A percentile compares a stretch with the other conserved stretches of the same genome.
Evolutionary conservation across 2,329 filamentous ascomycete genomes (phyloP).

Genomic region (Graphilbum sp.): DNA sequence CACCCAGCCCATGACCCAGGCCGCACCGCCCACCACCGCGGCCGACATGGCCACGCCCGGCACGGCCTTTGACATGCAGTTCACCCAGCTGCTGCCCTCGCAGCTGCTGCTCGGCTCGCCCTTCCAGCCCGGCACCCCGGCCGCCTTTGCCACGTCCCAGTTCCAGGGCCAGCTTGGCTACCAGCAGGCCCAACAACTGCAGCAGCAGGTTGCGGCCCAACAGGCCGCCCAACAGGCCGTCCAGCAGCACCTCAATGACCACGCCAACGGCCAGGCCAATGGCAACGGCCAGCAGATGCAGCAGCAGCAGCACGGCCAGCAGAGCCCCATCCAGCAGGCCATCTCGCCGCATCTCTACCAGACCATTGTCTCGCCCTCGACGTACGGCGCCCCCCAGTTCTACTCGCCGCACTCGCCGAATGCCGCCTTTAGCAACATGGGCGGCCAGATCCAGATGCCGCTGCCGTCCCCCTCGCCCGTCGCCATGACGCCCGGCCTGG

Average conservation of each 20-base stretch:
- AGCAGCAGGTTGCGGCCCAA: slow-evolving; percentile 44
- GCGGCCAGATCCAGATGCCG: slow-evolving; percentile 41
- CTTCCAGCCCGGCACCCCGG: slow-evolving; percentile 88
- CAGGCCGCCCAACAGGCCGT: slow-evolving; percentile 50
- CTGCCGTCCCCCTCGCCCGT: slow-evolving; percentile 58
- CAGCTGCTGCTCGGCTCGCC: slow-evolving; percentile 89
- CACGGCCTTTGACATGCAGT: slow-evolving; percentile 93
- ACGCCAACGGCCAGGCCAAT: slow-evolving; percentile 27
- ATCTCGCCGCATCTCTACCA: slow-evolving; percentile 76
- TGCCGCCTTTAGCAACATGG: slow-evolving; percentile 50
- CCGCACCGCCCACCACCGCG: slow-evolving; percentile 23
- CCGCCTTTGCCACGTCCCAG: slow-evolving; percentile 76
- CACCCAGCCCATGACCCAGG: slow-evolving; percentile 48
- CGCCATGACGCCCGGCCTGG: slow-evolving; percentile 59
- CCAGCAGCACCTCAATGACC: slow-evolving; percentile 38
- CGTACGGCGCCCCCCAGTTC: slow-evolving; percentile 66
- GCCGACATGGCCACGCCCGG: slow-evolving; percentile 71
- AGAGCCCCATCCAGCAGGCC: slow-evolving; percentile 59
- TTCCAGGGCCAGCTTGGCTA: slow-evolving; percentile 75
- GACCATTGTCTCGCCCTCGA: slow-evolving; percentile 70
- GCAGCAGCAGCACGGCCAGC: slow-evolving; percentile 29
- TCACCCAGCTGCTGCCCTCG: slow-evolving; percentile 86
- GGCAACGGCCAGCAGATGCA: slow-evolving; percentile 19
- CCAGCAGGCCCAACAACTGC: slow-evolving; percentile 44
- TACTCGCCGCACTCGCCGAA: slow-evolving; percentile 78